Base-by-base conservation (phyloP, 805 yeast genomes). In the Wickerhamiella slavikovae region DNA sequence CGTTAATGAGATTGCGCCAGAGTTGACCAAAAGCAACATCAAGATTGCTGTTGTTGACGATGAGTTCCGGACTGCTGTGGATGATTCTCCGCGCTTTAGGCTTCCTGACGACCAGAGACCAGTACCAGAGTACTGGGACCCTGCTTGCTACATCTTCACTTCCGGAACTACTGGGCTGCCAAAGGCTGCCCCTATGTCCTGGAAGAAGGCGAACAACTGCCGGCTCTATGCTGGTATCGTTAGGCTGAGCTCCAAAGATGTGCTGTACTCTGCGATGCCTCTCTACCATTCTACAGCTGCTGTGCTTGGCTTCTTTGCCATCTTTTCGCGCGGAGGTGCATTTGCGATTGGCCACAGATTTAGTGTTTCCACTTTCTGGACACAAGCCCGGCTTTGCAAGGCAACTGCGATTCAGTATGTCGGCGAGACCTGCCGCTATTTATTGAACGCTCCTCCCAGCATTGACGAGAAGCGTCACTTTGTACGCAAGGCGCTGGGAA, bases 131-230 rank as follows among this genome's bases (percentile, higher is more conserved):
- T 74, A 72, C 45, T 65, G 58, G 39, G 64, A 68, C 32, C 64
- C 85, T 3, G 71, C 76, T 14, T 64, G 72, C 38, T 61, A 78
- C 39, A 78, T 83, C 29, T 83, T 73, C 50, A 83, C 96, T 1
- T 77, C 93, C 0, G 96, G 96, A 23, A 85, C 95, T 5, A 79
- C 95, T 0, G 95, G 95, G 1, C 55, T 83, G 36, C 95, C 96
- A 11, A 83, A 83, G 51, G 76, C 94, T 4, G 95, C 93, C 2
- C 74, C 77, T 32, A 71, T 83, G 71, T 72, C 89, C 4, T 82
- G 94, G 94, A 63, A 80, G 43, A 83, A 82, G 51, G 65, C 76
- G 27, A 58, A 75, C 57, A 93, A 92, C 1, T 55, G 79, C 1
- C 51, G 61, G 2, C 46, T 78, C 16, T 82, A 79, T 45, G 78